Evolutionary conservation across 768 basidiomycete species (phyloP), one percentile per base, ranked within the genome.

Genomic region (Dioszegia crocea): DNA sequence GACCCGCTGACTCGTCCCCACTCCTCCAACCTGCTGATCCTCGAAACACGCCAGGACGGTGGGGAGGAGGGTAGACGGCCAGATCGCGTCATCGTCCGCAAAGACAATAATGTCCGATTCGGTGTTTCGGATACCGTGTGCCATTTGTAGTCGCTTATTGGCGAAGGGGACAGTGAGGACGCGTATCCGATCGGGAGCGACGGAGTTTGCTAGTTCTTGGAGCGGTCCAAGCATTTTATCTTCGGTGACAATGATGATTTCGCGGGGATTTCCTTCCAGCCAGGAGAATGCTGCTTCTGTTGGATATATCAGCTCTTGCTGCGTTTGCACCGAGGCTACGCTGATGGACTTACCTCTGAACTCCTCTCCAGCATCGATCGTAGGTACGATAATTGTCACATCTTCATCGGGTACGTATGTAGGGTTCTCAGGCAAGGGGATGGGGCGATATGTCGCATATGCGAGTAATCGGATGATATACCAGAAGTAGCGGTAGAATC

Each of bases 321-420:
- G 14, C 6, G 2, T 12, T 17, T 21, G 4, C 11, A 17, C 30
- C 17, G 4, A 8, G n/a, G n/a, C n/a, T n/a, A n/a, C n/a, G n/a
- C n/a, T 4, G 45, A 21, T 11, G 14, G 6, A 27, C 74, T 52
- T 57, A 73, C 75, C 75, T 64, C 90, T 89, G 81, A 93, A 92
- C 77, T 91, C 90, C 77, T 92, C 90, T 49, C 91, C 92, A 2
- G 92, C 91, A 75, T 96, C 91, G 71, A 96, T 93, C 61, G 91
- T 94, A 38, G 91, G 91, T 2, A 94, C 92, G 60, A 96, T 91
- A 74, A 94, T 93, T 40, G 91, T 96, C 65, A 96, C 91, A 80
- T 96, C 91, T 74, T 96, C 91, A 1, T 84, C 82, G 51, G 91
- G 88, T 70, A 88, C 80, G 75, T 93, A 94, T 21, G 91, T 93